Percentiles rank a stretch among this genome's conserved stretches.
phyloP scores from a whole-genome alignment of 2,329 filamentous ascomycete genomes.

The Ceratocystis eucalypticola region DNA sequence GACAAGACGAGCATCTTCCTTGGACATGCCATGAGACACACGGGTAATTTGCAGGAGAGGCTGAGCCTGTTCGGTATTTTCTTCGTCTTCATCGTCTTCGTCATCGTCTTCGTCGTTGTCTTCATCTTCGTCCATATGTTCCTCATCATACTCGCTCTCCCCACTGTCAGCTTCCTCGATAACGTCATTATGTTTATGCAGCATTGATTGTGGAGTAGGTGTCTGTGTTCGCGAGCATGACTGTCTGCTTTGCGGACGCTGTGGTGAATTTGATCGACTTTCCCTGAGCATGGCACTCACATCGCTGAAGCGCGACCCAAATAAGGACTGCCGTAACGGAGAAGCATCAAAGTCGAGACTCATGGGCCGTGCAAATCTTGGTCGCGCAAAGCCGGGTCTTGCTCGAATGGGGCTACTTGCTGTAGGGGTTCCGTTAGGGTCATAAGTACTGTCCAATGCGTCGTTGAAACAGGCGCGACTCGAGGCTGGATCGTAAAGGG shows the following conservation, averaged over 20 bases:
- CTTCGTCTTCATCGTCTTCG: neutral
- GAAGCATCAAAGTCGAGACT: constrained; percentile 16
- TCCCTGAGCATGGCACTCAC: constrained; percentile 14
- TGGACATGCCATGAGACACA: constrained; percentile 17
- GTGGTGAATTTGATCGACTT: constrained; percentile 7
- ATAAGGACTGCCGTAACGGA: constrained; percentile 11
- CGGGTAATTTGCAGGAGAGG: neutral
- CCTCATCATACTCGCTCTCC: neutral
- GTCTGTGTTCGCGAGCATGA: constrained; percentile 7
- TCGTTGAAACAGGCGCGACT: constrained; percentile 14
- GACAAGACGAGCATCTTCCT: constrained; percentile 22
- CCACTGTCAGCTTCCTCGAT: constrained; percentile 1
- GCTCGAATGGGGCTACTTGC: constrained; percentile 1
- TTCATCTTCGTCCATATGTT: neutral
- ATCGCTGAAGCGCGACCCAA: constrained; percentile 16
- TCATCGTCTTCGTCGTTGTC: constrained; percentile 7
- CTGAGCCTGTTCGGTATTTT: neutral
- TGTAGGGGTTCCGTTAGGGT: neutral
- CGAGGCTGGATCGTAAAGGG: constrained; percentile 13
- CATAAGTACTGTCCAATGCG: constrained; percentile 9
- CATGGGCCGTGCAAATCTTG: constrained; percentile 15
- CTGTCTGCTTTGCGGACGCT: neutral
- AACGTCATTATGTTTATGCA: neutral
- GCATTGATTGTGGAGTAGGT: constrained; percentile 3
- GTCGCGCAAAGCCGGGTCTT: constrained; percentile 10